Percentiles rank a stretch among this genome's conserved stretches.
Conservation (phyloP, 108 stramenopile genomes). For the Pseudonitzschia multistriata region DNA sequence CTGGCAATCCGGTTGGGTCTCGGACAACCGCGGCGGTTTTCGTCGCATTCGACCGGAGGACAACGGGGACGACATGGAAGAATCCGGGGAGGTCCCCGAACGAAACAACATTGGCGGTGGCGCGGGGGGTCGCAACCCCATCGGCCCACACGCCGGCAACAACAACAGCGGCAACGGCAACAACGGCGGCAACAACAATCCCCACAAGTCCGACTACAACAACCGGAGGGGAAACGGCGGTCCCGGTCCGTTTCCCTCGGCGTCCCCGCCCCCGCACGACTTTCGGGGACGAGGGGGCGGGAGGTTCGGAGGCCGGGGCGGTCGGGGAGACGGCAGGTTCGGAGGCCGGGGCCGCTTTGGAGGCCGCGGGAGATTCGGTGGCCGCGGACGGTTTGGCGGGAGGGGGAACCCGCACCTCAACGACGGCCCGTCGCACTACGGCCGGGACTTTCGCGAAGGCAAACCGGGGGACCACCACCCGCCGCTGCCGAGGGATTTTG, state of each 20-base stretch:
- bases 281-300: conserved; percentile 17
- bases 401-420: conserved; percentile 1
- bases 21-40: conserved; percentile 24
- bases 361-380: conserved; percentile 8
- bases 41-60: conserved; percentile 10
- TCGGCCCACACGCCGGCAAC: neutral
- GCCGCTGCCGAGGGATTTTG: neutral
- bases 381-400: neutral
- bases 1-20: conserved; percentile 23
- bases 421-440: conserved; percentile 9
- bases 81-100: conserved; percentile 34
- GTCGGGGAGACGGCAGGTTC: conserved; percentile 14
- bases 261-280: conserved; percentile 11
- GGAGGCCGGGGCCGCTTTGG: conserved; percentile 11
- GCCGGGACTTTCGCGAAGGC: conserved; percentile 1
- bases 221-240: conserved; percentile 6
- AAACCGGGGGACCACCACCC: neutral
- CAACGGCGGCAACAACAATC: neutral
- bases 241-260: neutral
- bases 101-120: neutral
- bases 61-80: conserved; percentile 33
- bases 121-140: neutral
- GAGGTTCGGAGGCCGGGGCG: conserved; percentile 13
- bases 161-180: neutral
- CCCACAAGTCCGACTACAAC: conserved; percentile 1